Evolutionary conservation across 352 stramenopile species (phyloP).

Genomic region (Phytophthora pisi): DNA sequence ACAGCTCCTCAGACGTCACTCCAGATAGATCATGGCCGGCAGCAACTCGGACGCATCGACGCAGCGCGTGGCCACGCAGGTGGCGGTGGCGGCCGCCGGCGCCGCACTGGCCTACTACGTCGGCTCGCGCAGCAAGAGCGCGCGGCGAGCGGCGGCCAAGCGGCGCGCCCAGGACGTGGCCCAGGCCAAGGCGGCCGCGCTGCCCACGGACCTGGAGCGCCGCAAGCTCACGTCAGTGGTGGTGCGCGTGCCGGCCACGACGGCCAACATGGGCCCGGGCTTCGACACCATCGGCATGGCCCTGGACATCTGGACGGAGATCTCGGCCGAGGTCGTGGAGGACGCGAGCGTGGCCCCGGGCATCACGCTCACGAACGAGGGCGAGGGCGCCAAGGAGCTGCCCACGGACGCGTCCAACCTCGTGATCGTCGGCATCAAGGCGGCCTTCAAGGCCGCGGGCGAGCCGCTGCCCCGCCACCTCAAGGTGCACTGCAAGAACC

Average conservation of each 20-base stretch:
- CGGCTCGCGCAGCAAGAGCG: conserved; percentile 53
- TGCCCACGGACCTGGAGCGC: conserved; percentile 39
- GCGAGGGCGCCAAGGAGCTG: conserved; percentile 95
- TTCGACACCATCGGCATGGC: conserved; percentile 99
- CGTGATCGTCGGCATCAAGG: conserved; percentile 93
- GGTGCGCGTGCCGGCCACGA: conserved; percentile 98
- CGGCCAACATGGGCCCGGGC: conserved; percentile 98
- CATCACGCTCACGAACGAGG: conserved; percentile 97
- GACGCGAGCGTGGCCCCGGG: conserved; percentile 48
- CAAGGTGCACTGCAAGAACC: conserved; percentile 97
- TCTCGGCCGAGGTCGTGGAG: conserved; percentile 92
- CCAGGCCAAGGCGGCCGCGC: conserved; percentile 27
- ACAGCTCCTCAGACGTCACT: too few species aligned
- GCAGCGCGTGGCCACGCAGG: conserved; percentile 51
- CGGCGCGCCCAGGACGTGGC: conserved; percentile 24
- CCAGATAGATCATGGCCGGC: conserved; percentile 21
- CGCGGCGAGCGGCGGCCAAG: conserved; percentile 31
- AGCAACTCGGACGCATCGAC: conserved; percentile 29
- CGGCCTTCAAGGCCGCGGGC: conserved; percentile 94
- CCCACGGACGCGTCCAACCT: conserved; percentile 92
- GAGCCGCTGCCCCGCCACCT: conserved; percentile 93
- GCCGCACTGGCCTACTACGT: conserved; percentile 71
- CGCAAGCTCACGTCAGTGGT: conserved; percentile 91
- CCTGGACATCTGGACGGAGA: conserved; percentile 99
- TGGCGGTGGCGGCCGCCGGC: conserved; percentile 60